Evolutionary conservation across 2,329 filamentous ascomycete species (phyloP).

Genomic region (Verticillium isaacii): DNA sequence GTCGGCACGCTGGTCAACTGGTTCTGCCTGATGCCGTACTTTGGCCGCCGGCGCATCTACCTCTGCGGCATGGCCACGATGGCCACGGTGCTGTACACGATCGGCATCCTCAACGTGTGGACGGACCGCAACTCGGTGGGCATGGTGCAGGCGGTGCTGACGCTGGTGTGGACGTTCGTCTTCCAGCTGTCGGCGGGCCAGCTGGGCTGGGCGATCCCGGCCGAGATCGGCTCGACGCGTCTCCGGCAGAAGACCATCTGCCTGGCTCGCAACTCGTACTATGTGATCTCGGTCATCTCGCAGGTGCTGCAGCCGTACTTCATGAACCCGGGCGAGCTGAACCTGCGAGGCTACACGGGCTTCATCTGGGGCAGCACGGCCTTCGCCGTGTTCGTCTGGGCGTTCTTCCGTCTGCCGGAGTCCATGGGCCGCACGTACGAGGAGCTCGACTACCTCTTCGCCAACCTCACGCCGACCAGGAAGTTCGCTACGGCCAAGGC

Average conservation of each 20-base stretch:
- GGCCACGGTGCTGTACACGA: slow-evolving; percentile 28
- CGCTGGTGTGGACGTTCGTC: slow-evolving; percentile 8
- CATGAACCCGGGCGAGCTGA: slow-evolving; percentile 30
- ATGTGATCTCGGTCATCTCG: slow-evolving; percentile 12
- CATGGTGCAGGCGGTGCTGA: slow-evolving; percentile 24
- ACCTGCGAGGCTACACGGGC: slow-evolving; percentile 30
- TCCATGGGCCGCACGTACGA: slow-evolving; percentile 18
- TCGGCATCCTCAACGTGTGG: slow-evolving; percentile 33
- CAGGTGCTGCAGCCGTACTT: slow-evolving; percentile 23
- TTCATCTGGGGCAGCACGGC: slow-evolving; percentile 15
- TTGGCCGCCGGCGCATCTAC: slow-evolving; percentile 40
- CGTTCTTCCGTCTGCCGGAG: slow-evolving; percentile 18
- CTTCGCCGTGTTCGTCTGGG: slow-evolving; percentile 13
- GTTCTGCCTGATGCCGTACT: slow-evolving; percentile 25
- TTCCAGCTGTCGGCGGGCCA: slow-evolving; percentile 12
- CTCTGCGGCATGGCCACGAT: slow-evolving; percentile 38
- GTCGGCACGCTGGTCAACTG: slow-evolving; percentile 40
- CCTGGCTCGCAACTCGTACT: slow-evolving; percentile 20
- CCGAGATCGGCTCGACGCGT: slow-evolving; percentile 24
- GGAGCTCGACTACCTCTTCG: slow-evolving; percentile 15
- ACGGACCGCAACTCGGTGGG: slow-evolving; percentile 29
- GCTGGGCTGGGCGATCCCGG: slow-evolving; percentile 17
- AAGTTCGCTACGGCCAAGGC: background rate
- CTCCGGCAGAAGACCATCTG: slow-evolving; percentile 26
- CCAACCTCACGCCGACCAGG: slow-evolving; percentile 2